Evolutionary conservation across 495 filamentous ascomycete genomes (phyloP).

Genomic region (Hapsidospora chrysogenum): DNA sequence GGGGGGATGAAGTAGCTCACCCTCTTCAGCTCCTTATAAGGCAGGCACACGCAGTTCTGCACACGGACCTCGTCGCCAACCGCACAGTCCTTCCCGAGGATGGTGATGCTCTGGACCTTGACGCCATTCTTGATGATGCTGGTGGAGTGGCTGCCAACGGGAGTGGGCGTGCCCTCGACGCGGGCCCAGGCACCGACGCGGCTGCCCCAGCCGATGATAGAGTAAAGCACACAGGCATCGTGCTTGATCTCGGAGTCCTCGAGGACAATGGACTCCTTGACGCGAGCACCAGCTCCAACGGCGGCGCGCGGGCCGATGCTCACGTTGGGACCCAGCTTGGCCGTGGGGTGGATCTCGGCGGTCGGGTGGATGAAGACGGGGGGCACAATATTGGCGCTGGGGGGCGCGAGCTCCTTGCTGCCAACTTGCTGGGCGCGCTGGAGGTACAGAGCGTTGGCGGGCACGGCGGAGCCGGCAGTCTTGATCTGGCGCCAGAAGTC

Average conservation of each 20-base stretch:
- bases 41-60: slow-evolving; percentile 96
- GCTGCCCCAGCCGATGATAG: slow-evolving; percentile 95
- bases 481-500: slow-evolving; percentile 99
- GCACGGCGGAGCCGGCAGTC: slow-evolving; percentile 92
- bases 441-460: slow-evolving; percentile 93
- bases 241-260: slow-evolving; percentile 95
- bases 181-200: slow-evolving; percentile 93
- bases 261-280: slow-evolving; percentile 93
- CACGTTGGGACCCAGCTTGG: slow-evolving; percentile 94
- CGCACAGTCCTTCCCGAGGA: slow-evolving; percentile 88
- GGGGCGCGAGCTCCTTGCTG: slow-evolving; percentile 65
- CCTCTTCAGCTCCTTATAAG: slow-evolving; percentile 96
- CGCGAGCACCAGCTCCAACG: slow-evolving; percentile 73
- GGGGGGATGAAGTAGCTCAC: slow-evolving; percentile 34
- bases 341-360: slow-evolving; percentile 83
- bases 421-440: slow-evolving; percentile 81
- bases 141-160: slow-evolving; percentile 76
- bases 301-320: slow-evolving; percentile 76
- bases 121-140: slow-evolving; percentile 93
- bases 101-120: slow-evolving; percentile 98
- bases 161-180: slow-evolving; percentile 90
- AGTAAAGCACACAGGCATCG: slow-evolving; percentile 89
- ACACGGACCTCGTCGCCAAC: slow-evolving; percentile 93
- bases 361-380: slow-evolving; percentile 96
- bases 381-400: slow-evolving; percentile 78